phyloP scores from a whole-genome alignment of 108 stramenopile genomes.

The Seminavis robusta region DNA sequence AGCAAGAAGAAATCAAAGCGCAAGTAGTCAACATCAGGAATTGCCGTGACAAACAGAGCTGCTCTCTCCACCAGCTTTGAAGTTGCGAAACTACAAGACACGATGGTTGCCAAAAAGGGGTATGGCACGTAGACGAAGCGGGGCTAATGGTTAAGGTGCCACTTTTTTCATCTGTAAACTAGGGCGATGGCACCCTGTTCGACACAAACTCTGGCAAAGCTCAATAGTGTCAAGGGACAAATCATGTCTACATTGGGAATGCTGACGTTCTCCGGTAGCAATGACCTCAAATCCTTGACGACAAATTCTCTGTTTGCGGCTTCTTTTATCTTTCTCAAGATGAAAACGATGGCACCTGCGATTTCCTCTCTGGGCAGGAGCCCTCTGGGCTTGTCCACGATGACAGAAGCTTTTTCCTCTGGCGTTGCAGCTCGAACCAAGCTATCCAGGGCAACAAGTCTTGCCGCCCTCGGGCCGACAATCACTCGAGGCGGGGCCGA shows the following conservation, averaged over 20 bases:
- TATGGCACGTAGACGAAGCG: not conserved
- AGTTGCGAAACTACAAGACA: no score
- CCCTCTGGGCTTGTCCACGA: slow-evolving; percentile 35
- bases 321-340: slow-evolving; percentile 17
- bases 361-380: slow-evolving; percentile 55
- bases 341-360: slow-evolving; percentile 24
- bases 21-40: no score
- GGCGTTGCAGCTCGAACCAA: slow-evolving; percentile 52
- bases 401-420: slow-evolving; percentile 38
- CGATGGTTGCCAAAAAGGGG: no score
- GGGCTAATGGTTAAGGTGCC: not conserved
- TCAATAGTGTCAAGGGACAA: slow-evolving; percentile 67
- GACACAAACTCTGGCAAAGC: slow-evolving; percentile 71
- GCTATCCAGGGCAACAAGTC: slow-evolving; percentile 21
- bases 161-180: slow-evolving; percentile 1
- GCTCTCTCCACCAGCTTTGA: no score
- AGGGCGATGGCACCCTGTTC: slow-evolving; percentile 71
- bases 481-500: not conserved
- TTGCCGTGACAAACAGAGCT: no score
- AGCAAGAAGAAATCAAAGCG: no score
- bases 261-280: not conserved
- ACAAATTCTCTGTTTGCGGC: slow-evolving; percentile 4
- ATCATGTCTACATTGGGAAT: slow-evolving; percentile 6
- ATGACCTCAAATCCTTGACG: slow-evolving; percentile 22
- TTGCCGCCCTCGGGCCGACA: slow-evolving; percentile 50